A percentile compares a stretch with the other conserved stretches of the same genome.
Evolutionary conservation across 2,329 filamentous ascomycete species (phyloP).

Genomic region (Chalaropsis thielavioides): DNA sequence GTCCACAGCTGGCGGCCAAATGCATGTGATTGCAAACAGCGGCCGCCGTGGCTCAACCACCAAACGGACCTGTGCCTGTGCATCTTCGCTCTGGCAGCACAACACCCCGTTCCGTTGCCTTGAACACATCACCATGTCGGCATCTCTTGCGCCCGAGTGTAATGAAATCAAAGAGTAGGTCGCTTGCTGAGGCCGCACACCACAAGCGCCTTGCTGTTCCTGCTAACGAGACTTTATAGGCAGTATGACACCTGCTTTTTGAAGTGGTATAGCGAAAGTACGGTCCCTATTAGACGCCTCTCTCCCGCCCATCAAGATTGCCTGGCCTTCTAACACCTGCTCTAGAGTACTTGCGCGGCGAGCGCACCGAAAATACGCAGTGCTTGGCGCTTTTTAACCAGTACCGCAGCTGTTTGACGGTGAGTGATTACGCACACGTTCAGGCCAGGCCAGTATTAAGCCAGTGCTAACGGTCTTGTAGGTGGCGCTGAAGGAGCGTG

Average conservation of each 20-base stretch:
- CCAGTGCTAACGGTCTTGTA: constrained; percentile 25
- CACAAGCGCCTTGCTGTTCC: background rate
- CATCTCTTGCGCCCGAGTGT: constrained; percentile 85
- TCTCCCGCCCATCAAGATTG: background rate
- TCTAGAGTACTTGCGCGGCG: constrained; percentile 76
- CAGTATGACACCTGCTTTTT: constrained; percentile 95
- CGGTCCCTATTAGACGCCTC: constrained; percentile 22
- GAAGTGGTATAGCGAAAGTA: constrained; percentile 99
- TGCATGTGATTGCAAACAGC: background rate
- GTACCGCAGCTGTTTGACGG: constrained; percentile 75
- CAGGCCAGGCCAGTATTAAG: background rate
- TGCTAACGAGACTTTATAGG: constrained; percentile 33
- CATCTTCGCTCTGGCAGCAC: background rate
- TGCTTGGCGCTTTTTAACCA: constrained; percentile 75
- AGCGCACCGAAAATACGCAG: constrained; percentile 66
- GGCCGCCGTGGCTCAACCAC: background rate
- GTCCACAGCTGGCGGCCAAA: background rate
- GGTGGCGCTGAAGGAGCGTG: constrained; percentile 74
- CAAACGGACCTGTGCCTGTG: background rate
- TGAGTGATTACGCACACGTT: constrained; percentile 30
- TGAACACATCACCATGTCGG: constrained; percentile 51
- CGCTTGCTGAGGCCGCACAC: background rate
- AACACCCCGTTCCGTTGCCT: background rate
- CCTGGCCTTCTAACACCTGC: constrained; percentile 10
- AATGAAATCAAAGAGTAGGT: constrained; percentile 89